Percentiles rank a stretch among this genome's conserved stretches.
phyloP scores from a whole-genome alignment of 208 protist species.

The Willaertia magna region DNA sequence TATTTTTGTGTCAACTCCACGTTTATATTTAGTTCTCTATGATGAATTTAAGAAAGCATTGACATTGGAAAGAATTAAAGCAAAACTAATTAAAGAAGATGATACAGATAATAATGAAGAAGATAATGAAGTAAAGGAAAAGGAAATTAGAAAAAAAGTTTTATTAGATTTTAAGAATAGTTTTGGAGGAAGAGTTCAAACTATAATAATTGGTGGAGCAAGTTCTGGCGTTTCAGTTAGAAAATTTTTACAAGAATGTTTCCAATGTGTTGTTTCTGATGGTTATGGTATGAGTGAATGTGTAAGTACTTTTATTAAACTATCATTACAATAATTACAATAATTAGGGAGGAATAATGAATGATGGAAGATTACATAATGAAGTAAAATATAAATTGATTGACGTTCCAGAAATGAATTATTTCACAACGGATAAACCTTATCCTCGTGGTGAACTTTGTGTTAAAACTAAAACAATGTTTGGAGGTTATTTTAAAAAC shows the following conservation, averaged over 20 bases:
- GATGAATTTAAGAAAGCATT: not conserved
- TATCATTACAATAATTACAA: too few relatives aligned
- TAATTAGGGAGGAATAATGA: not conserved
- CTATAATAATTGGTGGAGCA: constrained; percentile 5
- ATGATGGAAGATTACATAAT: not conserved
- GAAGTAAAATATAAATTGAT: constrained; percentile 42
- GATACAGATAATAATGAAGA: not conserved
- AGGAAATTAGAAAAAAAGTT: not conserved
- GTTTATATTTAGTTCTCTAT: not conserved
- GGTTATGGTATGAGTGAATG: not conserved
- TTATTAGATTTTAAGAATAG: not conserved
- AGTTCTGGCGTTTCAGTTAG: not conserved
- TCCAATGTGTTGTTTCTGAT: not conserved
- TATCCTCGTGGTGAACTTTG: constrained; percentile 44
- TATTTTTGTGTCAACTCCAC: not conserved
- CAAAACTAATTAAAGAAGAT: too few relatives aligned
- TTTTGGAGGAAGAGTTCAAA: not conserved
- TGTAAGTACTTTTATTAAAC: too few relatives aligned
- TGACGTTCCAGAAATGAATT: constrained; percentile 53
- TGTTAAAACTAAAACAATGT: constrained; percentile 42
- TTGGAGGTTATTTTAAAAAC: constrained; percentile 50
- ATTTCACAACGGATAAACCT: constrained; percentile 33
- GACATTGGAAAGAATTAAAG: not conserved
- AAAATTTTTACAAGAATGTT: not conserved
- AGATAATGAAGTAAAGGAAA: not conserved